These are phyloP conservation scores for Trichoderma semiorbis DNA, from an alignment of 2,329 filamentous ascomycete species.

Conservation along the genomic window DNA sequence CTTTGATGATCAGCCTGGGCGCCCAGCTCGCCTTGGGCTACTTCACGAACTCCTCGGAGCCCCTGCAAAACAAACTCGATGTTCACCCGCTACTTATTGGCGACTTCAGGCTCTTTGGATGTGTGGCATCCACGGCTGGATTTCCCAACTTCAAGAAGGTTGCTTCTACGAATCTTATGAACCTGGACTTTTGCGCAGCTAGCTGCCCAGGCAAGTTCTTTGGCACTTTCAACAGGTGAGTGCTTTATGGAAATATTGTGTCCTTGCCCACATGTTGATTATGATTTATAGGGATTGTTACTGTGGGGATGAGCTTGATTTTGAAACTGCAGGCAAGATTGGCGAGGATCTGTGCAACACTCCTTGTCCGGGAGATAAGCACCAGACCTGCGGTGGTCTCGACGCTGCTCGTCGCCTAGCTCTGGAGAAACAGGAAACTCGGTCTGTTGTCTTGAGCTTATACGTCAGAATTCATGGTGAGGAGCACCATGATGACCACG, in stretches of 20 bases:
- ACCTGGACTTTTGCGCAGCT: conserved; percentile 27
- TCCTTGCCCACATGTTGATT: not conserved
- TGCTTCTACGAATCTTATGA: conserved; percentile 21
- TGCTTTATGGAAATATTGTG: not conserved
- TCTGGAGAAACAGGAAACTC: conserved; percentile 23
- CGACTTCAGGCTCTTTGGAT: conserved; percentile 28
- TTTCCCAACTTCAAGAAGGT: conserved; percentile 27
- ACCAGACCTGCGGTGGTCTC: conserved; percentile 28
- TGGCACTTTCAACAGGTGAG: conserved; percentile 26
- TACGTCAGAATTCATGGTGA: conserved; percentile 18
- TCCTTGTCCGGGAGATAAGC: conserved; percentile 28
- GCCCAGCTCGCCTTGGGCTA: conserved; percentile 30
- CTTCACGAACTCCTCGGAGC: not conserved
- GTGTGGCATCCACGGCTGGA: conserved; percentile 22
- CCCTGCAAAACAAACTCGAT: conserved; percentile 1
- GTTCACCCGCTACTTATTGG: conserved; percentile 19
- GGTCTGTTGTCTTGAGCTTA: conserved; percentile 21
- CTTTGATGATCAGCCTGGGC: conserved; percentile 30
- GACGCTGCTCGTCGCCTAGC: conserved; percentile 17
- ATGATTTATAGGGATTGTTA: conserved; percentile 28
- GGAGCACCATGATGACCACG: not conserved
- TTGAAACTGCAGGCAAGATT: conserved; percentile 13
- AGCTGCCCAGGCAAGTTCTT: conserved; percentile 27
- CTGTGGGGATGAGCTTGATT: conserved; percentile 26
- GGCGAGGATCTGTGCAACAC: conserved; percentile 25